Evolutionary conservation across 1,139 yeast genomes (phyloP).

Genomic region (Chernovozyma sophiae-reginae): DNA sequence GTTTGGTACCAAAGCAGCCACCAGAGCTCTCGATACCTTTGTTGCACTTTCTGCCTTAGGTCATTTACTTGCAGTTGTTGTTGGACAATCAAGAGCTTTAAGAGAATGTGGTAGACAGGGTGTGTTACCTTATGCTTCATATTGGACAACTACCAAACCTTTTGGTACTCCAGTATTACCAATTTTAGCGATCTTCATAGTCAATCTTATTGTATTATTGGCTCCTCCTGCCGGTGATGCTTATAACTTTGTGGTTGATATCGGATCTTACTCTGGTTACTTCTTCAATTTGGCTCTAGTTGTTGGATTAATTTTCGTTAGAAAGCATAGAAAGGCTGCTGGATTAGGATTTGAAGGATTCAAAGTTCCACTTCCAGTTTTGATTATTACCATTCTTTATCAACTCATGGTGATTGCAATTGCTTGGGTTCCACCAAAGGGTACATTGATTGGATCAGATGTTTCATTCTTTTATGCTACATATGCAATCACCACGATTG

Average conservation of each 20-base stretch:
- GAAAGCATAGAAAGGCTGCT: slow-evolving; percentile 28
- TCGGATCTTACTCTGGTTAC: slow-evolving; percentile 30
- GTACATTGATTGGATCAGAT: slow-evolving; percentile 31
- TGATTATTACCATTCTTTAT: slow-evolving; percentile 26
- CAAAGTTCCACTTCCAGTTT: slow-evolving; percentile 27
- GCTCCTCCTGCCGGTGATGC: slow-evolving; percentile 48
- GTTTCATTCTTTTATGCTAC: slow-evolving; percentile 30
- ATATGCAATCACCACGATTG: slow-evolving; percentile 25
- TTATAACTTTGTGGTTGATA: slow-evolving; percentile 36
- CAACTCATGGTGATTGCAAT: slow-evolving; percentile 33
- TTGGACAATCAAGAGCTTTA: slow-evolving; percentile 38
- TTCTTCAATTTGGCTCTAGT: slow-evolving; percentile 33
- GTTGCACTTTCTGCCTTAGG: slow-evolving; percentile 43
- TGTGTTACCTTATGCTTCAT: slow-evolving; percentile 35
- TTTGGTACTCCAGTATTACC: slow-evolving; percentile 41
- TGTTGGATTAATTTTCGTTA: slow-evolving; percentile 31
- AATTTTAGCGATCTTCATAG: slow-evolving; percentile 30
- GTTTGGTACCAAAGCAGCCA: slow-evolving; percentile 29
- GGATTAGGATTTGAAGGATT: slow-evolving; percentile 32
- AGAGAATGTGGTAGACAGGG: slow-evolving; percentile 49
- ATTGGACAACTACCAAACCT: slow-evolving; percentile 41
- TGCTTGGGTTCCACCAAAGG: slow-evolving; percentile 34
- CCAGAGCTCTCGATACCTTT: slow-evolving; percentile 29
- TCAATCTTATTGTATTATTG: slow-evolving; percentile 34
- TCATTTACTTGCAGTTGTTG: slow-evolving; percentile 35